phyloP scores from a whole-genome alignment of 208 protist genomes.

The Trypanosoma scelopori region DNA sequence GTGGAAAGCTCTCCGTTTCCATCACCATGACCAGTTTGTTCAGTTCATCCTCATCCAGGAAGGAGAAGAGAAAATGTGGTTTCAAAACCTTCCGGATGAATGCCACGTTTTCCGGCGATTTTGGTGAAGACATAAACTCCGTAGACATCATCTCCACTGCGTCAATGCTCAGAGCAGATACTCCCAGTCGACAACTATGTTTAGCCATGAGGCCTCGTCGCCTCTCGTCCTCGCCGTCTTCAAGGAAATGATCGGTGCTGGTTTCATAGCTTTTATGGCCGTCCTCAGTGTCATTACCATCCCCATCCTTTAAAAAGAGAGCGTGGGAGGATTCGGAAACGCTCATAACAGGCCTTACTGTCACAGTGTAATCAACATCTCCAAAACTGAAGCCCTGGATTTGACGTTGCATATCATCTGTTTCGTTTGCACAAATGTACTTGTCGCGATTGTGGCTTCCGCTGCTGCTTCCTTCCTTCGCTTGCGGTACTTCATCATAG shows the following conservation, averaged over 20 bases:
- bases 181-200: slow-evolving; percentile 44
- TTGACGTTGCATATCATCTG: no score
- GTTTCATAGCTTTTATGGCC: no score
- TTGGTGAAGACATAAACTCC: slow-evolving; percentile 51
- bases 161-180: slow-evolving; percentile 47
- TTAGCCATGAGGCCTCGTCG: slow-evolving; percentile 48
- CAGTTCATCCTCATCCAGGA: slow-evolving; percentile 63
- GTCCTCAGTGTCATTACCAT: no score
- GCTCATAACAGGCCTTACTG: no score
- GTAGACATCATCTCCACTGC: slow-evolving; percentile 45
- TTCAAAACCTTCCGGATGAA: slow-evolving; percentile 55
- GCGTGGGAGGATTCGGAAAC: no score
- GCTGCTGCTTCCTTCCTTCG: no score
- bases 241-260: slow-evolving; percentile 37
- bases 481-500: no score
- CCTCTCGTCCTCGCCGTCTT: slow-evolving; percentile 44
- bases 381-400: no score
- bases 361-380: no score
- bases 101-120: slow-evolving; percentile 53
- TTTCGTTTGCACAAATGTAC: no score
- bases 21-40: slow-evolving; percentile 60
- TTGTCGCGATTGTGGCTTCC: no score
- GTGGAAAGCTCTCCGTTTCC: slow-evolving; percentile 41
- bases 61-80: slow-evolving; percentile 73
- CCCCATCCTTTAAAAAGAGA: no score